Base-by-base conservation (phyloP, 2,329 filamentous ascomycete species). In the Sclerotinia nivalis region DNA sequence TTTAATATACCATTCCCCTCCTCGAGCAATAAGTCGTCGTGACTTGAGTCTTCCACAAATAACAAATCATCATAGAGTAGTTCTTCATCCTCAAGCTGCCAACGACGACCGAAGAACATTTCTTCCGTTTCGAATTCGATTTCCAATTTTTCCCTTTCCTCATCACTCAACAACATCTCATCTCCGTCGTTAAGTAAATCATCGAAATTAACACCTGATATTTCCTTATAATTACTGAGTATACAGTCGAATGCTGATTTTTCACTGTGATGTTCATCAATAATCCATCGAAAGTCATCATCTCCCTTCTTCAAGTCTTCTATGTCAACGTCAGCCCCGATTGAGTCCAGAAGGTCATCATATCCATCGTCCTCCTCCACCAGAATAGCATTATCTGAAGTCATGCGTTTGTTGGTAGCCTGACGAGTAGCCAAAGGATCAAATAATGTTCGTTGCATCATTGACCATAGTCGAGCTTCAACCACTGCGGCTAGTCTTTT, bases 371-470 rank as follows among this genome's bases (percentile, higher is more conserved):
- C 7, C 4, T 25, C 47, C 12, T 20, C 49, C 4, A 20, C 6
- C 6, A 34, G 10, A 31, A 62, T 20, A 58, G 8, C 5, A 37
- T 49, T 25, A 7, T 45, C 58, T 18, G 25, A 47, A 52, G 10
- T 34, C 10, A 37, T 20, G 43, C n/a, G 37, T 47, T 43, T 56
- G 18, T 68, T 65, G 49, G 43, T 71, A 37, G 28, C 47, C 52
- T 66, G 71, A 31, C 68, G 69, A 4, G 66, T 69, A 20, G 70
- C 69, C 22, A 68, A 59, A 7, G 69, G 55, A 50, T 76, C 68
- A 50, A 73, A 73, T 12, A 76, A 31, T 12, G 71, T 73, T 47
- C 52, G 71, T 43, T 75, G 75, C 73, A 76, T 76, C 72, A 76
- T 76, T 15, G 56, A 61, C 75, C 75, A 77, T 25, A 77, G 20